A percentile compares a stretch with the other conserved stretches of the same genome.
Conservation (phyloP, 2,329 filamentous ascomycete genomes). For the Fusarium phyllophilum region DNA sequence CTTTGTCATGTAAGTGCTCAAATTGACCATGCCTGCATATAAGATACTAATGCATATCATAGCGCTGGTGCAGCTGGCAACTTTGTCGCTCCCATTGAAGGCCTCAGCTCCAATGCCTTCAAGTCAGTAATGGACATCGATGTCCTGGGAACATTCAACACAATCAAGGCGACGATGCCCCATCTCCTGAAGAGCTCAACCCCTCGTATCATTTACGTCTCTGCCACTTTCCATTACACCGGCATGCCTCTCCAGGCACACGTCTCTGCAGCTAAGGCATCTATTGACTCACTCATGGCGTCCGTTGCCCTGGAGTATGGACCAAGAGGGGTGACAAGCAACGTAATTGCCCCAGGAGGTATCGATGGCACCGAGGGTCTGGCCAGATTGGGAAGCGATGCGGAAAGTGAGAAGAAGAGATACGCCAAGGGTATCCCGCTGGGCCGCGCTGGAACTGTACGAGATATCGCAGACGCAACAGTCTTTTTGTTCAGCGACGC, state of each 20-base stretch:
- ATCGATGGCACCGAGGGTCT: slow-evolving; percentile 88
- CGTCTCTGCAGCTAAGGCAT: slow-evolving; percentile 91
- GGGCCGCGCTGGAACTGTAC: slow-evolving; percentile 80
- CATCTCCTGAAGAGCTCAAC: slow-evolving; percentile 79
- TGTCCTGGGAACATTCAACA: slow-evolving; percentile 92
- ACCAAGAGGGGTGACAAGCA: slow-evolving; percentile 85
- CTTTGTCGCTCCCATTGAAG: slow-evolving; percentile 86
- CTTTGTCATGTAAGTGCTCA: slow-evolving; percentile 79
- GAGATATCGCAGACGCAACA: slow-evolving; percentile 92
- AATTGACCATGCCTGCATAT: background rate
- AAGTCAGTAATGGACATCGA: slow-evolving; percentile 97
- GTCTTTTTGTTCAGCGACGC: slow-evolving; percentile 89
- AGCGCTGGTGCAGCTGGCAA: slow-evolving; percentile 96
- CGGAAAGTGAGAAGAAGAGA: slow-evolving; percentile 46
- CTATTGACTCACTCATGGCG: slow-evolving; percentile 84
- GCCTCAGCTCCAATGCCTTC: slow-evolving; percentile 89
- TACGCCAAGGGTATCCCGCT: slow-evolving; percentile 68
- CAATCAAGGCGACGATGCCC: slow-evolving; percentile 88
- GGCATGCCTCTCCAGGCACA: slow-evolving; percentile 88
- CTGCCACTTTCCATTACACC: slow-evolving; percentile 90
- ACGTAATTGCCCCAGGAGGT: slow-evolving; percentile 88
- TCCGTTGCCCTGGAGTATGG: slow-evolving; percentile 90
- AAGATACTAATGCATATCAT: slow-evolving; percentile 6
- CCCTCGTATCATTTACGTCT: slow-evolving; percentile 89
- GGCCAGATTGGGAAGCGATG: slow-evolving; percentile 65